These are phyloP conservation scores for Trichaptum fuscoviolaceum DNA, from an alignment of 768 basidiomycete species.

Conservation along the genomic window DNA sequence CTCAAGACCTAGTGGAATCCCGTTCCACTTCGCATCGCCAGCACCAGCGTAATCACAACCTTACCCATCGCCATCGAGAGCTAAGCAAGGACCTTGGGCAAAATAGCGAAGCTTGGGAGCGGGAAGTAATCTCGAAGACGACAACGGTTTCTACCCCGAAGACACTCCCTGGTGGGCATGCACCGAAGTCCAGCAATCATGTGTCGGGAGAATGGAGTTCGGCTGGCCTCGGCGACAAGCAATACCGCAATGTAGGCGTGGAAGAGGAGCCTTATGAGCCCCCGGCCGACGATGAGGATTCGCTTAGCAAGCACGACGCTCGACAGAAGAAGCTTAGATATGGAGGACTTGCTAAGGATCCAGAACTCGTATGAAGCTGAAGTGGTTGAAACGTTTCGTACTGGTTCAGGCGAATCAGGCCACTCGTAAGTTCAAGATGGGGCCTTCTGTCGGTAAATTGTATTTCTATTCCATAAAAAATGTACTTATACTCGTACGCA, in stretches of 20 bases:
- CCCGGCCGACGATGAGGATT: neutral
- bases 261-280: slow-evolving; percentile 3
- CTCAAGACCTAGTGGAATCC: neutral
- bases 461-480: too few relatives aligned
- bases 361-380: neutral
- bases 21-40: neutral
- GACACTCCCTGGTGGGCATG: neutral
- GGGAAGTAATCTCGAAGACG: neutral
- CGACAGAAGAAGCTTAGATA: neutral
- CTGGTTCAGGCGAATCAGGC: too few relatives aligned
- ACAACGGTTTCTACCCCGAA: neutral
- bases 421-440: too few relatives aligned
- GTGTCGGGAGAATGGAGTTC: neutral
- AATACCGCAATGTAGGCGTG: neutral
- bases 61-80: neutral
- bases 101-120: neutral
- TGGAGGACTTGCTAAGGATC: neutral
- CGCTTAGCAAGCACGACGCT: neutral
- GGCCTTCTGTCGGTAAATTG: too few relatives aligned
- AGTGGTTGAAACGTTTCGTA: too few relatives aligned
- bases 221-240: neutral
- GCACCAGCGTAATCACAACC: neutral
- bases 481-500: too few relatives aligned
- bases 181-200: neutral
- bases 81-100: neutral